These are phyloP conservation scores for Thelephora ganbajun DNA, from an alignment of 768 basidiomycete species.

Conservation along the genomic window DNA sequence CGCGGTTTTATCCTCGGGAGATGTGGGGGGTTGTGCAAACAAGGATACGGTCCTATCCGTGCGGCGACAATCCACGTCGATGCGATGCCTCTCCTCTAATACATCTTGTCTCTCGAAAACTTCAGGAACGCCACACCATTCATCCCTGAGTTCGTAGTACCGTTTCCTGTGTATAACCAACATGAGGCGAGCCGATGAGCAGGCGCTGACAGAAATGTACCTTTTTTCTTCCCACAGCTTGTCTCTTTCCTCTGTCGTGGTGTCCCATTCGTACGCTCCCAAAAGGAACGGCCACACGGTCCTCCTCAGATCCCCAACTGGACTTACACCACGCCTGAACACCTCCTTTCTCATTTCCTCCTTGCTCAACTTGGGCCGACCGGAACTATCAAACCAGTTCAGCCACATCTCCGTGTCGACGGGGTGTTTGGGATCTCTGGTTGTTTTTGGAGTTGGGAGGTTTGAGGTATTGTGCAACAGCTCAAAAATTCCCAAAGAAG, in stretches of 20 bases:
- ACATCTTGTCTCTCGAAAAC: slow-evolving; percentile 71
- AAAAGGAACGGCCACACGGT: slow-evolving; percentile 87
- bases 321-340: slow-evolving; percentile 58
- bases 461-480: slow-evolving; percentile 67
- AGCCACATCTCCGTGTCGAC: slow-evolving; percentile 62
- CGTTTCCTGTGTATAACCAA: slow-evolving; percentile 28
- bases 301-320: slow-evolving; percentile 42
- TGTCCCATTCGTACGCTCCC: slow-evolving; percentile 74
- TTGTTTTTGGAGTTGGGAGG: slow-evolving; percentile 68
- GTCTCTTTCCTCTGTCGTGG: slow-evolving; percentile 44
- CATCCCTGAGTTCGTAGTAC: slow-evolving; percentile 58
- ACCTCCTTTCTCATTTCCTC: slow-evolving; percentile 68
- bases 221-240: slow-evolving; percentile 48
- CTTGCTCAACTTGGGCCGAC: slow-evolving; percentile 45
- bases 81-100: slow-evolving; percentile 86
- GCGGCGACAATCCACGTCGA: slow-evolving; percentile 92
- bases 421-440: slow-evolving; percentile 69
- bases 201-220: slow-evolving; percentile 18
- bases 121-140: slow-evolving; percentile 77
- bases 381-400: slow-evolving; percentile 66
- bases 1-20: slow-evolving; percentile 32
- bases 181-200: not conserved
- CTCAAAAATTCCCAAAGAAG: slow-evolving; percentile 80
- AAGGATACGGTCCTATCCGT: slow-evolving; percentile 92
- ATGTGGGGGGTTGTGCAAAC: slow-evolving; percentile 36